phyloP scores from a whole-genome alignment of 306 rosid species.

The cucumber (Cucumis sativus) region Cucumber_9930_V3 NC_026661.2:1012501-1013000 shows the following conservation, averaged over 20 bases:
- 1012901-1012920: background rate
- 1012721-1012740: background rate
- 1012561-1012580: background rate
- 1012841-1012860: background rate
- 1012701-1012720: background rate
- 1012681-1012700: background rate
- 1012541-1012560: background rate
- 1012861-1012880: background rate
- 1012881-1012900: background rate
- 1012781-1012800: background rate
- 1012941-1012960: background rate
- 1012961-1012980: slow-evolving; percentile 5
- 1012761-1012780: background rate
- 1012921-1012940: background rate
- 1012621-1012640: background rate
- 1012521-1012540: background rate
- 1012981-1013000: slow-evolving; percentile 6
- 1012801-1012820: background rate
- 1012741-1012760: background rate
- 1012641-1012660: background rate
- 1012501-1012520: background rate
- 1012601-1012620: background rate
- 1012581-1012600: background rate
- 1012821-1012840: background rate
- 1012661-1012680: background rate